phyloP scores from a whole-genome alignment of 169 alveolate species.

The Babesia bovis region DNA sequence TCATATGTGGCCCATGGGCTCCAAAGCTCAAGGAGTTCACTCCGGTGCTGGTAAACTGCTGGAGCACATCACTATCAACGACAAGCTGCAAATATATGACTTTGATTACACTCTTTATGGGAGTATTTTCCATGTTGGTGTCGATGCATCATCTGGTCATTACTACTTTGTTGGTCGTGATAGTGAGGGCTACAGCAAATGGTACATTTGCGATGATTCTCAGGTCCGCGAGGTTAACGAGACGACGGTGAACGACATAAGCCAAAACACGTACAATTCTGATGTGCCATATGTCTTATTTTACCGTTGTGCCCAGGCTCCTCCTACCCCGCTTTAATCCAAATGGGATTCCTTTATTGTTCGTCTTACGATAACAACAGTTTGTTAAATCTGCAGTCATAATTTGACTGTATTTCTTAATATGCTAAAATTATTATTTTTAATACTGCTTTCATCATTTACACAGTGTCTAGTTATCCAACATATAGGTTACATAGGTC shows the following conservation, averaged over 20 bases:
- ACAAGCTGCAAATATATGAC: slow-evolving; percentile 59
- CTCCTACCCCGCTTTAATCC: slow-evolving; percentile 45
- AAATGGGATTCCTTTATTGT: background rate
- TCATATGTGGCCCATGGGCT: slow-evolving; percentile 47
- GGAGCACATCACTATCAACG: slow-evolving; percentile 67
- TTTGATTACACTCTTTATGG: slow-evolving; percentile 78
- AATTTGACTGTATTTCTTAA: background rate
- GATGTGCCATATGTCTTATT: slow-evolving; percentile 77
- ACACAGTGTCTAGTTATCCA: slow-evolving; percentile 2
- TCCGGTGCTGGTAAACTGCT: slow-evolving; percentile 60
- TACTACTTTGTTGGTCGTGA: slow-evolving; percentile 81
- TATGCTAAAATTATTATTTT: background rate
- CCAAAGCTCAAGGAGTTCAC: background rate
- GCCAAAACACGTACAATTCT: slow-evolving; percentile 63
- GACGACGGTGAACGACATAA: slow-evolving; percentile 53
- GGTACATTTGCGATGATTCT: slow-evolving; percentile 77
- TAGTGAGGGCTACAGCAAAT: slow-evolving; percentile 63
- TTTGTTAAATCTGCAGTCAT: background rate
- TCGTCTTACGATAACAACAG: background rate
- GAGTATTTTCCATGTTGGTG: slow-evolving; percentile 78
- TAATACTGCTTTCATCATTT: background rate
- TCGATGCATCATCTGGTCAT: slow-evolving; percentile 78
- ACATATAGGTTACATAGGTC: background rate
- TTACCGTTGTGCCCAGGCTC: slow-evolving; percentile 79
- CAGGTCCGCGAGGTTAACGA: slow-evolving; percentile 46